Conservation (phyloP, 805 yeast genomes). For the Yamadazyma kitorensis region DNA sequence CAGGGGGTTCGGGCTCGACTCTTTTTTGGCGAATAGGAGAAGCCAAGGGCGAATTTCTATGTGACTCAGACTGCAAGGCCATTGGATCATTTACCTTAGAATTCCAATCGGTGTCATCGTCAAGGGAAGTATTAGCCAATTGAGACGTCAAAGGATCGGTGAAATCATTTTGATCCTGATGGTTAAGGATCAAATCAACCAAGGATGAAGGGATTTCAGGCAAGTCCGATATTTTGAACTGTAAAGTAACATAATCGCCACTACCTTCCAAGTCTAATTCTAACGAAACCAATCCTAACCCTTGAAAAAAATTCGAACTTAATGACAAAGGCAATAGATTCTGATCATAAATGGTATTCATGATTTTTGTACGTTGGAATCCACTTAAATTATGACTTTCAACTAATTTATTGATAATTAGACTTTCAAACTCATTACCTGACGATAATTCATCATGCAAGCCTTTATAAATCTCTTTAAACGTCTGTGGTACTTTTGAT, state of each 20-base stretch:
- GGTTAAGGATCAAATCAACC: slow-evolving; percentile 10
- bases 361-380: slow-evolving; percentile 29
- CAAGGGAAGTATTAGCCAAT: slow-evolving; percentile 17
- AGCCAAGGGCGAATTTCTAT: neutral
- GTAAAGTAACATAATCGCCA: slow-evolving; percentile 43
- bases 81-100: slow-evolving; percentile 8
- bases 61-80: neutral
- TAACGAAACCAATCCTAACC: slow-evolving; percentile 39
- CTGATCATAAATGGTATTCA: slow-evolving; percentile 36
- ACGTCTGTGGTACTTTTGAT: slow-evolving; percentile 29
- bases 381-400: slow-evolving; percentile 22
- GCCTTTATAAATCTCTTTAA: slow-evolving; percentile 18
- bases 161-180: slow-evolving; percentile 1
- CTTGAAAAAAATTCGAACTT: slow-evolving; percentile 29
- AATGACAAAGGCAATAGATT: slow-evolving; percentile 28
- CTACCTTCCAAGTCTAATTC: slow-evolving; percentile 41
- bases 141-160: slow-evolving; percentile 29
- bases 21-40: slow-evolving; percentile 11
- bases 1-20: slow-evolving; percentile 14
- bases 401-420: slow-evolving; percentile 27
- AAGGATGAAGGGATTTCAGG: slow-evolving; percentile 31
- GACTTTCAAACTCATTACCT: slow-evolving; percentile 27
- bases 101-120: slow-evolving; percentile 16
- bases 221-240: slow-evolving; percentile 30
- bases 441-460: slow-evolving; percentile 17